Evolutionary conservation across 2,329 filamentous ascomycete genomes (phyloP).

Genomic region (Aspergillus intermedius): DNA sequence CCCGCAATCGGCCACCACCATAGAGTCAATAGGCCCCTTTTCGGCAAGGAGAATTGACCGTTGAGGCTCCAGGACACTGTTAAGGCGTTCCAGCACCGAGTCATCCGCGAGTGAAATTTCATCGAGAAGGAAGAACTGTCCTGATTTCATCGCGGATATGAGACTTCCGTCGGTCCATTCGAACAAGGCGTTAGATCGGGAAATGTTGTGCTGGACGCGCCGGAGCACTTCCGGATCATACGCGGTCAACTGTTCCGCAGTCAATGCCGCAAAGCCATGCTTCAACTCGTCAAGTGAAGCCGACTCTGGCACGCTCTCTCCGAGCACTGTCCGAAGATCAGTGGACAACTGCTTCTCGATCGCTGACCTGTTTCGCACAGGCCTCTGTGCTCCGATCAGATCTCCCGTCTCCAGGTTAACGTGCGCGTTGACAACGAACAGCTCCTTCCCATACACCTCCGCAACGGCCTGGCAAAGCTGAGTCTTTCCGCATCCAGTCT

Average conservation of each 20-base stretch:
- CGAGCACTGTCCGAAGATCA: slow-evolving; percentile 49
- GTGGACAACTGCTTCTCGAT: slow-evolving; percentile 60
- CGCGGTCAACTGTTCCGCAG: slow-evolving; percentile 36
- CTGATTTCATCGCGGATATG: slow-evolving; percentile 85
- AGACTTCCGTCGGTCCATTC: slow-evolving; percentile 95
- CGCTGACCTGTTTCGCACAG: slow-evolving; percentile 74
- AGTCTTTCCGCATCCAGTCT: slow-evolving; percentile 97
- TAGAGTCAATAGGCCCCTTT: slow-evolving; percentile 79
- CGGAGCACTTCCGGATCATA: slow-evolving; percentile 46
- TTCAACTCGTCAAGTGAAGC: slow-evolving; percentile 52
- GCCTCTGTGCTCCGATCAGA: slow-evolving; percentile 89
- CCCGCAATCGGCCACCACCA: slow-evolving; percentile 65
- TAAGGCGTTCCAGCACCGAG: slow-evolving; percentile 89
- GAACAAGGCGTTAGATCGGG: slow-evolving; percentile 76
- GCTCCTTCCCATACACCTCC: slow-evolving; percentile 65
- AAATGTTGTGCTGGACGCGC: slow-evolving; percentile 41
- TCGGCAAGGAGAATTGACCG: slow-evolving; percentile 84
- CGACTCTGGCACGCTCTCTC: slow-evolving; percentile 25
- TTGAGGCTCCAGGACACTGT: slow-evolving; percentile 88
- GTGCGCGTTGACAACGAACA: slow-evolving; percentile 93
- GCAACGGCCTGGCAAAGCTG: slow-evolving; percentile 91
- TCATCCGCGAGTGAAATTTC: slow-evolving; percentile 98
- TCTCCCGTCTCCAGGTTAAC: slow-evolving; percentile 98
- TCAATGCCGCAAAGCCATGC: slow-evolving; percentile 52
- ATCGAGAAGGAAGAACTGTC: slow-evolving; percentile 86